These are phyloP conservation scores for Fusarium armeniacum DNA, from an alignment of 2,329 filamentous ascomycete species.

Conservation along the genomic window DNA sequence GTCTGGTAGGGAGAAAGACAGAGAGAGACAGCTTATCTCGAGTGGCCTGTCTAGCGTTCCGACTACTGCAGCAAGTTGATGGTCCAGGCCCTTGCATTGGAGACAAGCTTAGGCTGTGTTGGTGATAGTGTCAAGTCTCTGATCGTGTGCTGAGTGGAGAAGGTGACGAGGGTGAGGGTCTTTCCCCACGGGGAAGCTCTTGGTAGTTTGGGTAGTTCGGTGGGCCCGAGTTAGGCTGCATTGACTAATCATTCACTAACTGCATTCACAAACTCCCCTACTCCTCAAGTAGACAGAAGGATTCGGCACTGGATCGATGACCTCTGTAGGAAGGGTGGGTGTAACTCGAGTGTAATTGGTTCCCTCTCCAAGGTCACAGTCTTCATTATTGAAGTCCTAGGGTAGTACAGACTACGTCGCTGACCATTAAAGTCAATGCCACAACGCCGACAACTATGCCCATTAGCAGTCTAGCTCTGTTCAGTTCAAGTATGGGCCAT, in stretches of 20 bases:
- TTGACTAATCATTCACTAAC: background rate
- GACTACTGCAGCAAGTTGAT: background rate
- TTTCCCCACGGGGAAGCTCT: constrained; percentile 35
- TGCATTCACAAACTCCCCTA: background rate
- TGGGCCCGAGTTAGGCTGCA: constrained; percentile 19
- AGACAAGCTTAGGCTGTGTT: background rate
- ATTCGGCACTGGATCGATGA: constrained; percentile 7
- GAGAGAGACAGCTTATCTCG: constrained; percentile 25
- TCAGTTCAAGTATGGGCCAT: background rate
- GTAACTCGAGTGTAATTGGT: constrained; percentile 6
- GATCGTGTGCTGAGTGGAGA: constrained; percentile 6
- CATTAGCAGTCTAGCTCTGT: background rate
- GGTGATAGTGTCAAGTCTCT: background rate
- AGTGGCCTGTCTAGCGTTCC: background rate
- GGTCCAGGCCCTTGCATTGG: constrained; percentile 16
- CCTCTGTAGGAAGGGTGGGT: constrained; percentile 16
- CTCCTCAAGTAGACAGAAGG: constrained; percentile 1
- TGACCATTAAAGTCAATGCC: constrained; percentile 1
- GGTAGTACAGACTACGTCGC: background rate
- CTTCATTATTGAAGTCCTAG: background rate
- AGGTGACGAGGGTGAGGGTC: background rate
- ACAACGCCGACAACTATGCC: background rate
- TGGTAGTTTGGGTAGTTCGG: constrained; percentile 12
- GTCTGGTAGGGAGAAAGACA: background rate
- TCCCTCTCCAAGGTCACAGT: constrained; percentile 4